These are phyloP conservation scores for Blastocystis sp. DNA, from an alignment of 352 stramenopile species.

Conservation along the genomic window DNA sequence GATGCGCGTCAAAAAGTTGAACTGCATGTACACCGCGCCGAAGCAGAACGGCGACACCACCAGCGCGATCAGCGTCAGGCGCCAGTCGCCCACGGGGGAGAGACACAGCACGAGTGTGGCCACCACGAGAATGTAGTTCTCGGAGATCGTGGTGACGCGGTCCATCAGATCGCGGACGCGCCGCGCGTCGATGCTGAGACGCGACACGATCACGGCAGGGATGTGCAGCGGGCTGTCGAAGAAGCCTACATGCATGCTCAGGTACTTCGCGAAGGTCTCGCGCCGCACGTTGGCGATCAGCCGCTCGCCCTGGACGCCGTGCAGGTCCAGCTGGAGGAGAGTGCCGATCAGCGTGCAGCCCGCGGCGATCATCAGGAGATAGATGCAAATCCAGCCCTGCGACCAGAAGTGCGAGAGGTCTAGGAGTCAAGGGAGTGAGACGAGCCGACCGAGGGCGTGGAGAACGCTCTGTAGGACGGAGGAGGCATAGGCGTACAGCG, in stretches of 20 bases:
- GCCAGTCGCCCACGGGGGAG: conserved; percentile 29
- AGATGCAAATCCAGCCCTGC: neutral
- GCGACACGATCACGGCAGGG: conserved; percentile 3
- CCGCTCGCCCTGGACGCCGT: conserved; percentile 1
- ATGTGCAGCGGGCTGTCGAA: conserved; percentile 30
- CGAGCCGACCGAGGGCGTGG: neutral
- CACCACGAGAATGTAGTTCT: conserved; percentile 26
- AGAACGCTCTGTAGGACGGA: neutral
- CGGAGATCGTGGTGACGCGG: neutral
- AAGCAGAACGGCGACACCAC: conserved; percentile 14
- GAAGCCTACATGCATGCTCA: neutral
- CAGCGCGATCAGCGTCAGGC: neutral
- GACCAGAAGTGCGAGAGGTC: neutral
- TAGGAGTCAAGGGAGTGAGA: neutral
- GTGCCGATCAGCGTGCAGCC: neutral
- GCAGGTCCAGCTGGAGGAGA: neutral
- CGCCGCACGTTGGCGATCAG: conserved; percentile 16
- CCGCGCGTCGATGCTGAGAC: neutral
- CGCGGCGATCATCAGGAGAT: neutral
- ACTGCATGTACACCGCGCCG: conserved; percentile 10
- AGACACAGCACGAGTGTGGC: neutral
- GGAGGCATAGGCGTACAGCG: conserved; percentile 2
- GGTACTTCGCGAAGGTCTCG: conserved; percentile 20
- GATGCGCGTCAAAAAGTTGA: neutral
- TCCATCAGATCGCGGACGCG: conserved; percentile 49